phyloP scores from a whole-genome alignment of 352 stramenopile species.

The Phytophthora sp. region DNA sequence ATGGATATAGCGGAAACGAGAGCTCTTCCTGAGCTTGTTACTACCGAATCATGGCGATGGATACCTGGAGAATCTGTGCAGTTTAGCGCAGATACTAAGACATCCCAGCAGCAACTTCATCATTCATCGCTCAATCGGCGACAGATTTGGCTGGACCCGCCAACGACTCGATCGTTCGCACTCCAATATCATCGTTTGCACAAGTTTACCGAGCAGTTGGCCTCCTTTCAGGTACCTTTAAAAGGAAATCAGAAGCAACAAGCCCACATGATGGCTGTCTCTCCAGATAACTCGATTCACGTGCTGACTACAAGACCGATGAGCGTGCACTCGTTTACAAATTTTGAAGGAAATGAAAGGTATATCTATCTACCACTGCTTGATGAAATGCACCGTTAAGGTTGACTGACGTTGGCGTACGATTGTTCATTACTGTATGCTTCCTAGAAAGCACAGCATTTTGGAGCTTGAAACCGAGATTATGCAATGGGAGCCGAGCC shows the following conservation, averaged over 20 bases:
- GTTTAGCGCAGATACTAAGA: slow-evolving; percentile 5
- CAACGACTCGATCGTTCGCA: slow-evolving; percentile 57
- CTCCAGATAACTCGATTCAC: slow-evolving; percentile 70
- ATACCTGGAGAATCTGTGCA: slow-evolving; percentile 6
- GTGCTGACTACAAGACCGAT: slow-evolving; percentile 62
- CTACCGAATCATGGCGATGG: slow-evolving; percentile 45
- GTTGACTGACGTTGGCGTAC: not conserved
- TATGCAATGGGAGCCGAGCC: slow-evolving; percentile 66
- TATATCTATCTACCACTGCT: slow-evolving; percentile 17
- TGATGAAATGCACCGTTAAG: not conserved
- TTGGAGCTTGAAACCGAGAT: slow-evolving; percentile 72
- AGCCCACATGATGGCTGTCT: slow-evolving; percentile 55
- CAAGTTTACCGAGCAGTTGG: slow-evolving; percentile 66
- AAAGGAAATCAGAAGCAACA: slow-evolving; percentile 63
- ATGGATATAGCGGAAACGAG: slow-evolving; percentile 51
- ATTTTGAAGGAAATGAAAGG: slow-evolving; percentile 52
- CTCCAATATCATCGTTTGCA: slow-evolving; percentile 65
- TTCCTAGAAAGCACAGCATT: slow-evolving; percentile 50
- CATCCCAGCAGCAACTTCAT: slow-evolving; percentile 32
- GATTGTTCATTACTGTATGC: not conserved
- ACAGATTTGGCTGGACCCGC: slow-evolving; percentile 70
- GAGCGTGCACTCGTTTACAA: slow-evolving; percentile 64
- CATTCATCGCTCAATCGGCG: slow-evolving; percentile 43
- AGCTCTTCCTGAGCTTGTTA: slow-evolving; percentile 44
- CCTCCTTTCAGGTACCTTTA: slow-evolving; percentile 70